phyloP scores from a whole-genome alignment of 1,139 yeast genomes.

The Taphrina sp. region DNA sequence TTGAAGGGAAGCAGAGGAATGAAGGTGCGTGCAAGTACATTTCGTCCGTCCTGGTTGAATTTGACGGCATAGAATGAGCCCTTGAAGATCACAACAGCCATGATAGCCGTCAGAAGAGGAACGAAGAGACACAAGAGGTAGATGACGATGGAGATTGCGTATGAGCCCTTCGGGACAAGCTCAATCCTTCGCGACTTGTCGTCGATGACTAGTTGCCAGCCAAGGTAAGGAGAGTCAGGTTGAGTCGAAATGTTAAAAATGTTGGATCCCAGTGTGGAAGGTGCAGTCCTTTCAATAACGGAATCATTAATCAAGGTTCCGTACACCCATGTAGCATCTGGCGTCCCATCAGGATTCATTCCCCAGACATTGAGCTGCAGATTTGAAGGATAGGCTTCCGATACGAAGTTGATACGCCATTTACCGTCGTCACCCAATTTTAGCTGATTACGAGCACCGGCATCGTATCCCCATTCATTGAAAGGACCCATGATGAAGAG shows the following conservation, averaged over 20 bases:
- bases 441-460: conserved; percentile 31
- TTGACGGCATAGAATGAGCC: conserved; percentile 34
- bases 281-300: conserved; percentile 30
- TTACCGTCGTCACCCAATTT: conserved; percentile 19
- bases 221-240: conserved; percentile 27
- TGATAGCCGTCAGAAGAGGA: conserved; percentile 29
- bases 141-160: conserved; percentile 30
- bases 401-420: conserved; percentile 26
- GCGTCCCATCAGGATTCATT: conserved; percentile 30
- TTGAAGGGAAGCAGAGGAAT: conserved; percentile 30
- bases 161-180: conserved; percentile 26
- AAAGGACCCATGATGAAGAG: conserved; percentile 32
- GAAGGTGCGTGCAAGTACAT: conserved; percentile 23
- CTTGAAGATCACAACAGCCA: conserved; percentile 32
- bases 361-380: conserved; percentile 35
- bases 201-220: conserved; percentile 27
- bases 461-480: conserved; percentile 34
- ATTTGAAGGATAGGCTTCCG: conserved; percentile 31
- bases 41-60: conserved; percentile 33
- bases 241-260: conserved; percentile 31
- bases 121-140: conserved; percentile 29
- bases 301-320: conserved; percentile 28
- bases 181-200: conserved; percentile 21
- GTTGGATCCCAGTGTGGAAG: conserved; percentile 30
- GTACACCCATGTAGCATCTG: conserved; percentile 33